Conservation (phyloP, 306 rosid genomes). For the Corylus americana region DNA sequence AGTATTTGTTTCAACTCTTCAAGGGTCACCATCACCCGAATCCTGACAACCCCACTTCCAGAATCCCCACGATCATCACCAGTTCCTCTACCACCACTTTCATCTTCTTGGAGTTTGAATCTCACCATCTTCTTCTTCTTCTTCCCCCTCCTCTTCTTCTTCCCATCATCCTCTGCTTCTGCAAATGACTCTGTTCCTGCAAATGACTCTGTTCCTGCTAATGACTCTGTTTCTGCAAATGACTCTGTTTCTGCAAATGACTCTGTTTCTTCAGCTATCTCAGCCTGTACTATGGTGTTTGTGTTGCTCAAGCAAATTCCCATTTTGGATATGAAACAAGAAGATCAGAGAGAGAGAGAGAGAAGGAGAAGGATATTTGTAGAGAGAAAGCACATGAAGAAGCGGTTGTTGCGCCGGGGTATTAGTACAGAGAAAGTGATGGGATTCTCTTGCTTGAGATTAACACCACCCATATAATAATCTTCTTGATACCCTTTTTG, state of each 20-base stretch:
- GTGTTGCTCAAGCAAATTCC: constrained; percentile 65
- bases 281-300: constrained; percentile 43
- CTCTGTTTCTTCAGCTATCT: constrained; percentile 17
- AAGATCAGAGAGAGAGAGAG: constrained; percentile 13
- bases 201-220: background rate
- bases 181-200: background rate
- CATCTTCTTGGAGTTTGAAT: constrained; percentile 27
- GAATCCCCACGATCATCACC: constrained; percentile 1
- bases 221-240: background rate
- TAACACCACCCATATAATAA: constrained; percentile 14
- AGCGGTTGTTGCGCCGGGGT: constrained; percentile 64
- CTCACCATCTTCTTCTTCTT: constrained; percentile 34
- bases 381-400: constrained; percentile 62
- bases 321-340: constrained; percentile 38
- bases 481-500: constrained; percentile 24
- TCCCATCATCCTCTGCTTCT: constrained; percentile 4
- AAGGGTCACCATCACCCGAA: constrained; percentile 70
- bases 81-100: background rate
- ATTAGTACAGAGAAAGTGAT: constrained; percentile 20
- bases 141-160: no score
- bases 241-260: constrained; percentile 11
- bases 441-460: constrained; percentile 37
- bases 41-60: constrained; percentile 62
- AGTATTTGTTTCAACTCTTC: constrained; percentile 66
- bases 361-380: constrained; percentile 1